These are phyloP conservation scores for Globisporangium cystogenes DNA, from an alignment of 352 stramenopile species.

Conservation along the genomic window DNA sequence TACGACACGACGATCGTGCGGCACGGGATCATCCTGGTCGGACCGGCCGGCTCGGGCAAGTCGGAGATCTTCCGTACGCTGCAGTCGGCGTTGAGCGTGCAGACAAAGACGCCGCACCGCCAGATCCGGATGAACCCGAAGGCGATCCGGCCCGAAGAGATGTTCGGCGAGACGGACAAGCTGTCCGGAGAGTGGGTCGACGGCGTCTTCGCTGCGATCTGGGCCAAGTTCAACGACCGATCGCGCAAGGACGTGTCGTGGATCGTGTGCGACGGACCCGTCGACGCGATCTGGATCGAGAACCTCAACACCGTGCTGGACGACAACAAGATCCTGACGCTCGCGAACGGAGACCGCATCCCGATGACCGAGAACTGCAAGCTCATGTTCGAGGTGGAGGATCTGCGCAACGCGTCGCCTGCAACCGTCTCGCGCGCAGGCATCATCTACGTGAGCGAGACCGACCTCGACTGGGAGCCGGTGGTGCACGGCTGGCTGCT, in stretches of 20 bases:
- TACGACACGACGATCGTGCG: constrained; percentile 92
- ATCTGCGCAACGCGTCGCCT: constrained; percentile 88
- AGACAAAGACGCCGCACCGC: constrained; percentile 64
- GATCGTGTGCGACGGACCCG: constrained; percentile 92
- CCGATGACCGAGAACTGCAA: constrained; percentile 89
- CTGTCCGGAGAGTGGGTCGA: constrained; percentile 71
- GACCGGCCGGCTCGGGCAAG: constrained; percentile 79
- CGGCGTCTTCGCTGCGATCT: constrained; percentile 78
- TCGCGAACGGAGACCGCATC: constrained; percentile 91
- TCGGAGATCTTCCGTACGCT: constrained; percentile 65
- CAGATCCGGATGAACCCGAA: constrained; percentile 81
- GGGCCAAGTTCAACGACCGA: constrained; percentile 86
- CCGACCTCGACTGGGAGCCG: constrained; percentile 70
- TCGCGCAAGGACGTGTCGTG: constrained; percentile 80
- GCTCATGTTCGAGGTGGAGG: constrained; percentile 92
- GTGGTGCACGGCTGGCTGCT: constrained; percentile 62
- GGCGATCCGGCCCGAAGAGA: constrained; percentile 71
- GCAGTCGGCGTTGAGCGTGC: constrained; percentile 51
- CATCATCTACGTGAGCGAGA: constrained; percentile 89
- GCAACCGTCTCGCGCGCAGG: constrained; percentile 89
- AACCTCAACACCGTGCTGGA: constrained; percentile 95
- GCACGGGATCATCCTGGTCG: constrained; percentile 89
- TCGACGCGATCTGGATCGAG: constrained; percentile 94
- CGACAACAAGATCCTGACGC: constrained; percentile 92
- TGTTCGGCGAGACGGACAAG: constrained; percentile 81